Percentiles rank a stretch among this genome's conserved stretches.
Conservation (phyloP, 1,139 yeast genomes). For the Zygoascus meyerae region DNA sequence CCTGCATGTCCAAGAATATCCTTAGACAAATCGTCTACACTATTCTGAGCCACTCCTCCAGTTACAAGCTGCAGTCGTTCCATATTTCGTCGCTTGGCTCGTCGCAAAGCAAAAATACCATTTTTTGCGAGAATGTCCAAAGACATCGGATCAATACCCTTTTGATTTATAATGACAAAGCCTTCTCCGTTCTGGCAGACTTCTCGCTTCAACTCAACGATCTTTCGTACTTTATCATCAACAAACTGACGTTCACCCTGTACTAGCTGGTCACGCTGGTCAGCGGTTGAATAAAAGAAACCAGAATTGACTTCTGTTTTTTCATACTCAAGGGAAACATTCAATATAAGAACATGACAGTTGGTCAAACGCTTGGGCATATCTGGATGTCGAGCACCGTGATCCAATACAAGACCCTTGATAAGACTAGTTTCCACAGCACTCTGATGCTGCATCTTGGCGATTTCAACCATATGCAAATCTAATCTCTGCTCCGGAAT, state of each 20-base stretch:
- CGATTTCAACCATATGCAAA: conserved; percentile 95
- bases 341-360: conserved; percentile 79
- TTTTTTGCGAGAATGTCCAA: conserved; percentile 90
- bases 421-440: conserved; percentile 79
- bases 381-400: conserved; percentile 99
- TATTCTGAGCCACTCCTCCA: conserved; percentile 97
- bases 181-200: conserved; percentile 82
- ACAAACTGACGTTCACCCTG: conserved; percentile 92
- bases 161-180: conserved; percentile 94
- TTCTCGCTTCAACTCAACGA: conserved; percentile 85
- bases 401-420: conserved; percentile 90
- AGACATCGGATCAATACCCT: conserved; percentile 99
- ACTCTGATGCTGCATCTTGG: conserved; percentile 94
- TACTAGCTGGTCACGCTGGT: conserved; percentile 92
- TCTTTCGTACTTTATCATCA: conserved; percentile 86
- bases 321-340: conserved; percentile 94
- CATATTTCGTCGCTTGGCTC: conserved; percentile 99
- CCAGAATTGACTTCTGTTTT: conserved; percentile 98
- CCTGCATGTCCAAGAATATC: conserved; percentile 88
- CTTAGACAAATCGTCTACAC: conserved; percentile 90
- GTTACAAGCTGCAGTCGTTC: conserved; percentile 94
- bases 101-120: conserved; percentile 87
- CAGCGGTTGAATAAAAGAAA: conserved; percentile 90
- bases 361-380: conserved; percentile 89
- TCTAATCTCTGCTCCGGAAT: conserved; percentile 55